Conservation (phyloP, 2,329 filamentous ascomycete genomes). For the Clathrospora elynae region DNA sequence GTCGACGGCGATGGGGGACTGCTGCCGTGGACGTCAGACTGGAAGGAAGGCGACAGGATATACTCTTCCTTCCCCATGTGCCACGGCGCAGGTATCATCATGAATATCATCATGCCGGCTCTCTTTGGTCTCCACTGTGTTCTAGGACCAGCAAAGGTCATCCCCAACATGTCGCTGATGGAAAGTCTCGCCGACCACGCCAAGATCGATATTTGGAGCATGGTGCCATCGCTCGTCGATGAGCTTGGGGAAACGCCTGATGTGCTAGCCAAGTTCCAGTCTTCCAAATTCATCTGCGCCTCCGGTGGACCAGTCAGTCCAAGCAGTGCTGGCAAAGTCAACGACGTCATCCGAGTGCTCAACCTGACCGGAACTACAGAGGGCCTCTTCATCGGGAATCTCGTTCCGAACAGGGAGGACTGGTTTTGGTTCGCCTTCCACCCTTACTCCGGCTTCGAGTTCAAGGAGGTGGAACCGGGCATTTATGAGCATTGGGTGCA, state of each 20-base stretch:
- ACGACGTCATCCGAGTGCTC: constrained; percentile 22
- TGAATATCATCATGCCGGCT: constrained; percentile 50
- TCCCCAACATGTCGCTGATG: constrained; percentile 48
- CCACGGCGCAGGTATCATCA: constrained; percentile 49
- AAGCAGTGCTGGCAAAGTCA: constrained; percentile 23
- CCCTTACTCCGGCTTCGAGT: constrained; percentile 27
- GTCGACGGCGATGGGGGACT: constrained; percentile 34
- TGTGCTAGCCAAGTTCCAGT: constrained; percentile 26
- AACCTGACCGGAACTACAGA: constrained; percentile 33
- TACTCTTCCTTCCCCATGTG: constrained; percentile 48
- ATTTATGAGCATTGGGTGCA: constrained; percentile 47
- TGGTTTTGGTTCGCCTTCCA: constrained; percentile 36
- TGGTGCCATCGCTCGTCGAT: constrained; percentile 33
- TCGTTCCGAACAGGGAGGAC: constrained; percentile 19
- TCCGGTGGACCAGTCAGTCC: constrained; percentile 42
- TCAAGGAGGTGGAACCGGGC: constrained; percentile 28
- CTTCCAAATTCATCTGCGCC: constrained; percentile 37
- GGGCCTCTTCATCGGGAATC: constrained; percentile 27
- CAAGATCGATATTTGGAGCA: constrained; percentile 37
- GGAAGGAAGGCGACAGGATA: constrained; percentile 28
- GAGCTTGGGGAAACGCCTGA: constrained; percentile 29
- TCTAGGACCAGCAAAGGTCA: constrained; percentile 43
- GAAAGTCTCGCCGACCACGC: constrained; percentile 42
- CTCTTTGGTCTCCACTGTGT: constrained; percentile 47
- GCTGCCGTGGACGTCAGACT: constrained; percentile 27